Percentiles rank a stretch among this genome's conserved stretches.
Conservation (phyloP, 2,329 filamentous ascomycete genomes). For the Aspergillus pseudotamarii region DNA sequence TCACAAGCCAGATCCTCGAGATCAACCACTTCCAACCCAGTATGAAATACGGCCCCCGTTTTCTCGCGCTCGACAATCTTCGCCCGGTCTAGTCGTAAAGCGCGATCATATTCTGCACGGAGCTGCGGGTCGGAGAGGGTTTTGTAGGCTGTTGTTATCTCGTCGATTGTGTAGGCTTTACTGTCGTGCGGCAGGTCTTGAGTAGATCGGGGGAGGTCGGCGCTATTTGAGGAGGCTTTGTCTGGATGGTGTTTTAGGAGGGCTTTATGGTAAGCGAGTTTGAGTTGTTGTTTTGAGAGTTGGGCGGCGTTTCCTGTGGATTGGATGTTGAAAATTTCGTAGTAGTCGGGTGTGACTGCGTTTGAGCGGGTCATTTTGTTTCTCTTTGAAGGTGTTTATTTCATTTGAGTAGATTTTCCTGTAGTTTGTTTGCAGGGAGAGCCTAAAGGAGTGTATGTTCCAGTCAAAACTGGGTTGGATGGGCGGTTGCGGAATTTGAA, state of each 20-base stretch:
- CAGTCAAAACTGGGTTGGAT: neutral
- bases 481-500: neutral
- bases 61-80: constrained; percentile 29
- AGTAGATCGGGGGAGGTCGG: neutral
- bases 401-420: neutral
- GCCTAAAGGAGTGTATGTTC: neutral
- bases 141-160: constrained; percentile 62
- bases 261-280: constrained; percentile 59
- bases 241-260: constrained; percentile 63
- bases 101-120: constrained; percentile 54
- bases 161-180: constrained; percentile 53
- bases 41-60: constrained; percentile 44
- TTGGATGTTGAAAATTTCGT: constrained; percentile 45
- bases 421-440: neutral
- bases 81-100: constrained; percentile 40
- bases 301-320: constrained; percentile 23
- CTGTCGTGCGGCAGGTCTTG: neutral
- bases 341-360: constrained; percentile 31
- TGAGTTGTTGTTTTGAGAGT: constrained; percentile 50
- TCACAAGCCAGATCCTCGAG: constrained; percentile 56
- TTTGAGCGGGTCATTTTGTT: constrained; percentile 20
- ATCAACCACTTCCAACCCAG: constrained; percentile 61
- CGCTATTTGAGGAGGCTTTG: constrained; percentile 42
- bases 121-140: constrained; percentile 50
- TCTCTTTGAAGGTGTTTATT: neutral